These are phyloP conservation scores for Debaryomycetaceae sp. DNA, from an alignment of 1,139 yeast genomes.

Conservation along the genomic window DNA sequence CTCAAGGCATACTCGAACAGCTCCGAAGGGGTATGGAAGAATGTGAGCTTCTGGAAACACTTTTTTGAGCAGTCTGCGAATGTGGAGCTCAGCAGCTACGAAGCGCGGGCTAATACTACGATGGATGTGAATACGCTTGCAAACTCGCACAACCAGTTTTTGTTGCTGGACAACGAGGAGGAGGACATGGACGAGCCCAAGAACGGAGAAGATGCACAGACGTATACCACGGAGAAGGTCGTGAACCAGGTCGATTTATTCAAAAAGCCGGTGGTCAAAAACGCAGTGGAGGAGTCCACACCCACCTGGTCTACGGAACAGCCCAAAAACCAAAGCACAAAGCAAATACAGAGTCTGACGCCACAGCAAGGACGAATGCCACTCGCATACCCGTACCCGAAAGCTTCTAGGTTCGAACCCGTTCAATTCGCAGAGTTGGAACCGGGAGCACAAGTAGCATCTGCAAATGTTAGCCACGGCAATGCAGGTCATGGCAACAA, in stretches of 20 bases:
- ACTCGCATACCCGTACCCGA: slow-evolving; percentile 8
- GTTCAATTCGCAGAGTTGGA: slow-evolving; percentile 23
- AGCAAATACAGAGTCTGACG: slow-evolving; percentile 28
- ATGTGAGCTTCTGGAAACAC: slow-evolving; percentile 69
- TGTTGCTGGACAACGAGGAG: slow-evolving; percentile 17
- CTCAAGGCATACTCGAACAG: slow-evolving; percentile 56
- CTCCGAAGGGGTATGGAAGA: slow-evolving; percentile 56
- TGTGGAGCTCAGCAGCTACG: slow-evolving; percentile 58
- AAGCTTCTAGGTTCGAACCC: slow-evolving; percentile 17
- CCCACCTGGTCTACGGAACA: slow-evolving; percentile 42
- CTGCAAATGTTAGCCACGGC: slow-evolving; percentile 10
- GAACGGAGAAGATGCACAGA: slow-evolving; percentile 4
- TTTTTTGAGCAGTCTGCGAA: slow-evolving; percentile 76
- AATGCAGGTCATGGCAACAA: neutral
- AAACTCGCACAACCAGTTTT: slow-evolving; percentile 12
- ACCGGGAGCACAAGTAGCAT: slow-evolving; percentile 20
- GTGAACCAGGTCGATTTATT: slow-evolving; percentile 8
- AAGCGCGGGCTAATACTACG: slow-evolving; percentile 38
- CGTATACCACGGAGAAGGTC: slow-evolving; percentile 1
- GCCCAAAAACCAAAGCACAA: slow-evolving; percentile 12
- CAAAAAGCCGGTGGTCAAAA: slow-evolving; percentile 21
- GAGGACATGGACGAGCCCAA: slow-evolving; percentile 12
- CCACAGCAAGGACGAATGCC: slow-evolving; percentile 28
- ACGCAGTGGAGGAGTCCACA: slow-evolving; percentile 29
- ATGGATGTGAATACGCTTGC: slow-evolving; percentile 11